Conservation (phyloP, 345 rosid species). For the Brassica cretica region DNA sequence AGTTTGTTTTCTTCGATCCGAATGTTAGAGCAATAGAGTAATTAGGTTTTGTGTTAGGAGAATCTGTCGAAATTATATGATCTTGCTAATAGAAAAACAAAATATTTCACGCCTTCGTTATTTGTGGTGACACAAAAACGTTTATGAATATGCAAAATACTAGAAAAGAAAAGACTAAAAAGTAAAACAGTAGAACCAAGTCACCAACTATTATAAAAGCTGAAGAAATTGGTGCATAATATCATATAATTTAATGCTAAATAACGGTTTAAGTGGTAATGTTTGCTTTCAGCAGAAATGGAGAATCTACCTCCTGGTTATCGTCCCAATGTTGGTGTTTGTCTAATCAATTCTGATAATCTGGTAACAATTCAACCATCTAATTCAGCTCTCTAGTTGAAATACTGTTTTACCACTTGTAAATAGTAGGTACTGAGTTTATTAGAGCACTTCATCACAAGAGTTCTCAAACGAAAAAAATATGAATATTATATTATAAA, state of each 20-base stretch:
- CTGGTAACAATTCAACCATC: conserved; percentile 47
- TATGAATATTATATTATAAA: no score
- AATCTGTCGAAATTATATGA: conserved; percentile 1
- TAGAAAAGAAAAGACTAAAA: no score
- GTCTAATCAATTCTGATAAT: conserved; percentile 85
- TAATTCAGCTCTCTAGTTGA: neutral
- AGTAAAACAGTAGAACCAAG: no score
- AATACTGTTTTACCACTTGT: conserved; percentile 6
- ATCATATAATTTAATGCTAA: neutral
- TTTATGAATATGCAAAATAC: neutral
- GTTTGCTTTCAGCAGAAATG: conserved; percentile 42
- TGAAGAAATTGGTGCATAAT: no score
- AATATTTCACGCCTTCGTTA: neutral
- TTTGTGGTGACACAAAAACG: neutral
- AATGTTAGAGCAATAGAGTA: neutral
- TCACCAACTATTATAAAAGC: no score
- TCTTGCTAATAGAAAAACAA: neutral
- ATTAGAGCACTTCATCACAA: no score
- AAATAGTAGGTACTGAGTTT: neutral
- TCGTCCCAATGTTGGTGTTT: conserved; percentile 97
- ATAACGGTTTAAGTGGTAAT: neutral
- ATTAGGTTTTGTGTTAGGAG: neutral
- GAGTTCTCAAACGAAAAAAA: no score
- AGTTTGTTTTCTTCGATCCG: neutral
- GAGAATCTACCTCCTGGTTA: conserved; percentile 92